These are phyloP conservation scores for Claviceps maximensis DNA, from an alignment of 2,329 filamentous ascomycete genomes.

Conservation along the genomic window DNA sequence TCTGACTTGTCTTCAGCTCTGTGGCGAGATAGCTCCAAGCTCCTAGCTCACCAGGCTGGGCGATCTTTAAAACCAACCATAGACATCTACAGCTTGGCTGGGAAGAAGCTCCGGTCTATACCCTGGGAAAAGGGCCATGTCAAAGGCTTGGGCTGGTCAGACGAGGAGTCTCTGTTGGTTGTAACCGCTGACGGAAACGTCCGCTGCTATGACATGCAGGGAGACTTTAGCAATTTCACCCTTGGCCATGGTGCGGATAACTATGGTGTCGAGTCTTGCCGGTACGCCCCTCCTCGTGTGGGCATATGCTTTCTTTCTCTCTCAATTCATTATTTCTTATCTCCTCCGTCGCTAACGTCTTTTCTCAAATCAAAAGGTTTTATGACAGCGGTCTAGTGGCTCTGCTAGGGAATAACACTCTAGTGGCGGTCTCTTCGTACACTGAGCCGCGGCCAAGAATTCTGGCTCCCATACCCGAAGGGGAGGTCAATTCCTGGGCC, in stretches of 20 bases:
- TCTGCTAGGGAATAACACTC: slow-evolving; percentile 71
- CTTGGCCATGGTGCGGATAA: slow-evolving; percentile 83
- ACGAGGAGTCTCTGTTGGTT: slow-evolving; percentile 82
- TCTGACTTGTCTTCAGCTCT: slow-evolving; percentile 44
- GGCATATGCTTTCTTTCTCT: not conserved
- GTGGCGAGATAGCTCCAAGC: slow-evolving; percentile 76
- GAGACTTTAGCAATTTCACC: slow-evolving; percentile 89
- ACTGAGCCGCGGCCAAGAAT: slow-evolving; percentile 78
- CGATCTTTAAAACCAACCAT: slow-evolving; percentile 69
- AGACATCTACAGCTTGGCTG: slow-evolving; percentile 87
- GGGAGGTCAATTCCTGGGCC: slow-evolving; percentile 75
- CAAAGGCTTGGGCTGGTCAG: slow-evolving; percentile 87
- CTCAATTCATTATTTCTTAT: not conserved
- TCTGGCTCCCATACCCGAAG: slow-evolving; percentile 63
- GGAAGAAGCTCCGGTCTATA: slow-evolving; percentile 73
- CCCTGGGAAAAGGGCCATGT: slow-evolving; percentile 86
- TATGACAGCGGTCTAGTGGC: slow-evolving; percentile 90
- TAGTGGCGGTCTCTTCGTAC: slow-evolving; percentile 81
- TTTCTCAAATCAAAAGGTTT: slow-evolving; percentile 36
- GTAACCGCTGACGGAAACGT: slow-evolving; percentile 84
- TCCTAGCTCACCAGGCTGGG: slow-evolving; percentile 62
- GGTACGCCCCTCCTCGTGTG: slow-evolving; percentile 20
- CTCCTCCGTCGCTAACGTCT: not conserved
- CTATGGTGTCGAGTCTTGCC: slow-evolving; percentile 73
- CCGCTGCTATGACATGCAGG: slow-evolving; percentile 82